Base-by-base conservation (phyloP, 1,284 basidiomycete genomes). In the Leccinum proliferum region DNA sequence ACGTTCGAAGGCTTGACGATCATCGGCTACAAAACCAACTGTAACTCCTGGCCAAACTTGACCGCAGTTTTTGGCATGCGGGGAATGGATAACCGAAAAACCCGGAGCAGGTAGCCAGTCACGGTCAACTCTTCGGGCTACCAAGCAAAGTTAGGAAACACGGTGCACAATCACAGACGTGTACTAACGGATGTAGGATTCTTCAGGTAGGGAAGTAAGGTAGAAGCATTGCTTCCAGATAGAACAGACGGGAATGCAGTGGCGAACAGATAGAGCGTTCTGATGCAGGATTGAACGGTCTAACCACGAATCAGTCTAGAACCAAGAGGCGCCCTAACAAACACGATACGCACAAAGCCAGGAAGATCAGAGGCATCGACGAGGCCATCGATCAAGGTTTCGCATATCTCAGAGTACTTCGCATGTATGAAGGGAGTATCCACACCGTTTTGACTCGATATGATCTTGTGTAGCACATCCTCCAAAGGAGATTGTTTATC, bases 21-120 rank as follows among this genome's bases (percentile, higher is more conserved):
- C 88, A 96, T 93, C 0, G 90, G 90, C 68, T 96, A 85, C 12
- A 98, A 78, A 6, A 87, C 83, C 10, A 81, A 75, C 63, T 97
- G 92, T 15, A 98, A 80, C 57, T 93, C 91, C 59, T 90, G 85
- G 2, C 93, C 93, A 70, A 98, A 95, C 63, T 90, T 94, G 2
- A 86, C 82, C 0, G 92, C 85, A 0, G 94, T 93, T 75, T 89
- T 91, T 0, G 94, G 92, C 87, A 98, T 90, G 66, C 88, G 82
- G 1, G 93, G 93, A 55, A 98, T 87, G 8, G 89, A 90, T 14
- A 84, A 83, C 55, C 90, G 83, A 78, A 97, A 98, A 57, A 97
- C 93, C 66, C 90, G 89, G 34, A 98, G 81, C 1, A 98, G 75
- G 70, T 92, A 90, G 72, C 96, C 93, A 1, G 89, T 88, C 2